Evolutionary conservation across 768 basidiomycete species (phyloP).

Genomic region (Serendipita sp.): DNA sequence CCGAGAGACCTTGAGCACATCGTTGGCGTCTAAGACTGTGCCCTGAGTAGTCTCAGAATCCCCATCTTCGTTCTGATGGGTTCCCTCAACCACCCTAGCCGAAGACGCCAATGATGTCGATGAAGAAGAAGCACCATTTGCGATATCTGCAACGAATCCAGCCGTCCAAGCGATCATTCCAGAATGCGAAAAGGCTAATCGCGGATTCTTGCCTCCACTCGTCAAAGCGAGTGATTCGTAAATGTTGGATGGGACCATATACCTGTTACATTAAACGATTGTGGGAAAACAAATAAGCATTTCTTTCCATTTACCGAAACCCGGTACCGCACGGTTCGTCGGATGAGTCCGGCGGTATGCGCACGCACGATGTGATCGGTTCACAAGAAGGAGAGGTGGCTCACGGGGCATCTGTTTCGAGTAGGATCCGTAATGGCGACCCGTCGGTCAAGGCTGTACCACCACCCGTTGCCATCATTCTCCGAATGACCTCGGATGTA

Average conservation of each 20-base stretch:
- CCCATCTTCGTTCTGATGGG: no score
- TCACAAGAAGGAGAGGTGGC: not conserved
- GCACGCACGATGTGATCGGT: no score
- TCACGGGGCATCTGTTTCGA: slow-evolving; percentile 70
- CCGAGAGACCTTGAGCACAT: not conserved
- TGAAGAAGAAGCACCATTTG: slow-evolving; percentile 14
- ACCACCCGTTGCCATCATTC: slow-evolving; percentile 23
- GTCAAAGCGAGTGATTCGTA: slow-evolving; percentile 40
- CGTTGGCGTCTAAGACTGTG: not conserved
- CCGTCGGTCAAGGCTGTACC: slow-evolving; percentile 19
- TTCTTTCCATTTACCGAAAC: not conserved
- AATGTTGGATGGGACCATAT: slow-evolving; percentile 67
- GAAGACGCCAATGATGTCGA: not conserved
- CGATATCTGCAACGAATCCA: slow-evolving; percentile 44
- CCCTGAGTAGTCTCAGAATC: not conserved
- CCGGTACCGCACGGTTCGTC: not conserved
- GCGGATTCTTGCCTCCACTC: slow-evolving; percentile 22
- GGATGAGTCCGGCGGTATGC: not conserved
- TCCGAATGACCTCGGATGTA: slow-evolving; percentile 49
- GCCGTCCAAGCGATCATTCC: slow-evolving; percentile 82
- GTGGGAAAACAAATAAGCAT: not conserved
- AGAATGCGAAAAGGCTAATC: slow-evolving; percentile 55
- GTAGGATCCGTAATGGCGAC: slow-evolving; percentile 26
- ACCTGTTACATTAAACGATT: slow-evolving; percentile 17
- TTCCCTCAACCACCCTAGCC: no score